phyloP scores from a whole-genome alignment of 495 filamentous ascomycete genomes.

The Letharia columbiana region DNA sequence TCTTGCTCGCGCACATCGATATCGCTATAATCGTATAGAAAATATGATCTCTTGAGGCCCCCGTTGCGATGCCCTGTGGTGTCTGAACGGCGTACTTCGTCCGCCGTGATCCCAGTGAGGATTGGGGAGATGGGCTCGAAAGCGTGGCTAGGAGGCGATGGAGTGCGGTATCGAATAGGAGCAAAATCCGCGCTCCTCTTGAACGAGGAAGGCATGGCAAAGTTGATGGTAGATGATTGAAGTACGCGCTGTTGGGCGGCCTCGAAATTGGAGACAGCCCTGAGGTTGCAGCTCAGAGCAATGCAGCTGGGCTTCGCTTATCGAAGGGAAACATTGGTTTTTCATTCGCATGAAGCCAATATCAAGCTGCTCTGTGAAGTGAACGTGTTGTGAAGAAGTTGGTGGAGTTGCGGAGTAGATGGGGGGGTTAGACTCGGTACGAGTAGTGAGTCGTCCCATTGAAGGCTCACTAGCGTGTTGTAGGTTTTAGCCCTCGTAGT shows the following conservation, averaged over 20 bases:
- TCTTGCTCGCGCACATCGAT: background rate
- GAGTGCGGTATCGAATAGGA: slow-evolving; percentile 45
- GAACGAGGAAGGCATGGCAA: slow-evolving; percentile 34
- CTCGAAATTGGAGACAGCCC: background rate
- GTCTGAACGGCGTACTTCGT: slow-evolving; percentile 3
- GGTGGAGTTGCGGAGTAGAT: background rate
- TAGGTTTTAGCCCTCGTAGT: slow-evolving; percentile 1
- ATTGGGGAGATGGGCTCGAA: slow-evolving; percentile 44
- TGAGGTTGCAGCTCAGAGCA: slow-evolving; percentile 9
- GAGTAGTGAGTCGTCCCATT: slow-evolving; percentile 1
- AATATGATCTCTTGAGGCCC: slow-evolving; percentile 7
- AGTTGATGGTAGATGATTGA: slow-evolving; percentile 11
- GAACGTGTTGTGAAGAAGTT: background rate
- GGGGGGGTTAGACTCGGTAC: slow-evolving; percentile 1
- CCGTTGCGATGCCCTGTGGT: slow-evolving; percentile 10
- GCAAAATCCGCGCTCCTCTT: slow-evolving; percentile 34
- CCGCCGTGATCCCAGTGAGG: slow-evolving; percentile 28
- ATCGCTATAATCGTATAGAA: background rate
- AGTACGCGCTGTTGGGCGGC: slow-evolving; percentile 18
- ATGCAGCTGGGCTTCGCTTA: slow-evolving; percentile 14
- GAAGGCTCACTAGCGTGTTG: background rate
- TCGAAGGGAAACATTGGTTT: slow-evolving; percentile 8
- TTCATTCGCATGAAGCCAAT: slow-evolving; percentile 1
- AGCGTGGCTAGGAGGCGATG: slow-evolving; percentile 47
- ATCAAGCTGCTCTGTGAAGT: slow-evolving; percentile 2